These are phyloP conservation scores for Sinapis alba DNA, from an alignment of 441 rosid genomes.

Conservation along the genomic window DNA sequence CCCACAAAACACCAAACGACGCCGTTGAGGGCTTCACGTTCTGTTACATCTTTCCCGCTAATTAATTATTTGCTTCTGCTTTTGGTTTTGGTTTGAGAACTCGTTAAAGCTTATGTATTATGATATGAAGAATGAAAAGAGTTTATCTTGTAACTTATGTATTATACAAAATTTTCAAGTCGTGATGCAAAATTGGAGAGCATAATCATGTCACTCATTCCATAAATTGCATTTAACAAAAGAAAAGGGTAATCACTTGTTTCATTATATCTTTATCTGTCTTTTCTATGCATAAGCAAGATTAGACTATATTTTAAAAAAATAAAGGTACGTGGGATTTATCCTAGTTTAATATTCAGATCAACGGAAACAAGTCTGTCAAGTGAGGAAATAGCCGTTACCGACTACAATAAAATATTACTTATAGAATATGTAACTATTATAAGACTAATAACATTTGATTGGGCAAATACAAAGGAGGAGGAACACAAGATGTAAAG, in stretches of 20 bases:
- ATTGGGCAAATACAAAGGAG: neutral
- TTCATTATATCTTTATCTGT: neutral
- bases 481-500: neutral
- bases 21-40: neutral
- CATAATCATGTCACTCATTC: neutral
- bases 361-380: neutral
- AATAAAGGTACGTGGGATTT: neutral
- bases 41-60: neutral
- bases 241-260: neutral
- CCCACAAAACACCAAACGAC: neutral
- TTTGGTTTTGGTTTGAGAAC: no score
- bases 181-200: neutral
- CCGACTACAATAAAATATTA: neutral
- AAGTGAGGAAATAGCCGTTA: slow-evolving; percentile 11
- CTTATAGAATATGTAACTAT: neutral
- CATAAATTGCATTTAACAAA: neutral
- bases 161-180: neutral
- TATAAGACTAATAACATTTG: slow-evolving; percentile 12
- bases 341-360: neutral
- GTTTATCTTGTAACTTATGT: no score
- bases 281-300: neutral
- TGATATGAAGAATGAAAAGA: no score
- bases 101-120: no score
- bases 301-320: neutral
- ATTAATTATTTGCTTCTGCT: neutral